Base-by-base conservation (phyloP, 257 asterid genomes). In the Cruciata laevipes region DNA sequence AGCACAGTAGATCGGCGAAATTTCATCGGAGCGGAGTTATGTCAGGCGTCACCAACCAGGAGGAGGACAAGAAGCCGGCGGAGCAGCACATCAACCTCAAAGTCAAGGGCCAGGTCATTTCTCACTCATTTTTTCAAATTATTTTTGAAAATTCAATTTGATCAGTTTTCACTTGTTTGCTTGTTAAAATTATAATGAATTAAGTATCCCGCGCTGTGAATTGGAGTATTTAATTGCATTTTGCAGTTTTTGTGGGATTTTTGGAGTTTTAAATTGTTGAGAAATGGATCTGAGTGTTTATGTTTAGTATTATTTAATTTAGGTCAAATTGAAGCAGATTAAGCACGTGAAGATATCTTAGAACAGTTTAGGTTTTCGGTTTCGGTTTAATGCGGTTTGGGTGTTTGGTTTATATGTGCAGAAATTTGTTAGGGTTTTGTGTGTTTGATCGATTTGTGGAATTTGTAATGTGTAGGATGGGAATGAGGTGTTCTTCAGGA, bases 81-180 rank as follows among this genome's bases (percentile, higher is more conserved):
- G 82, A 55, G 1, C 63, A 76, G 44, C 76, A 69, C 49, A 76
- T 82, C 59, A 79, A 78, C 66, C 81, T 81, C 63, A 81, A 81
- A 78, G 86, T 81, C 66, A 81, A 81, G n/a, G 74, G 82, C 73
- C 86, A 81, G 86, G 86, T 81, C 32, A 8, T 11, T 2, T 38
- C 33, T n/a, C n/a, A 30, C 52, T 5, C 23, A 5, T 11, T 35
- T 17, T 56, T 23, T 21, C 1, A 53, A 53, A 7, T 53, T 20
- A 1, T 53, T 53, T 12, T 53, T 53, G 0, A 20, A 27, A 27
- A 27, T 27, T 53, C 7, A 16, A 4, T 21, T 53, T n/a, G 10
- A 9, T 42, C 51, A 4, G 2, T 35, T 35, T 35, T 5, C 17
- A 11, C 51, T 42, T 42, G 14, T 42, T 42, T 42, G 16, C 42